Evolutionary conservation across 1,139 yeast genomes (phyloP).

Genomic region (Citeromyces siamensis): DNA sequence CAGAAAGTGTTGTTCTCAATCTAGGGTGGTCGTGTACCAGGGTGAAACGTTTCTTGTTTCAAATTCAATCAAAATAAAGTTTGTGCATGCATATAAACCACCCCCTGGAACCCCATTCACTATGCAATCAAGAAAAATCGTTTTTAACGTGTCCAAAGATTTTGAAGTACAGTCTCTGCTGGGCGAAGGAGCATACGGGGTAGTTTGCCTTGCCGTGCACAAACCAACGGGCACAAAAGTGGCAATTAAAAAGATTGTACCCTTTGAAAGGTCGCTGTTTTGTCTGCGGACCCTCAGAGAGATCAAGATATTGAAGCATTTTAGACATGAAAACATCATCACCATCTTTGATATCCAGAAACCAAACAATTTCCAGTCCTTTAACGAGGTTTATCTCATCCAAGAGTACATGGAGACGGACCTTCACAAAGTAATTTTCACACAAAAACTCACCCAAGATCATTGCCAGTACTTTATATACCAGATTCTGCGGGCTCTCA

Average conservation of each 20-base stretch:
- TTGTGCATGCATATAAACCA: not conserved
- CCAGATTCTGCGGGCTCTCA: slow-evolving; percentile 82
- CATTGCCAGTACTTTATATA: slow-evolving; percentile 90
- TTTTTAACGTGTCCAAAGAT: slow-evolving; percentile 22
- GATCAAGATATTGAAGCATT: slow-evolving; percentile 75
- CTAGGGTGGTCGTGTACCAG: not conserved
- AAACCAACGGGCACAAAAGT: slow-evolving; percentile 73
- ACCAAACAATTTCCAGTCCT: slow-evolving; percentile 61
- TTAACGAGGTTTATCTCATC: slow-evolving; percentile 80
- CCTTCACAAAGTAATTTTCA: slow-evolving; percentile 77
- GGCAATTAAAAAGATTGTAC: slow-evolving; percentile 91
- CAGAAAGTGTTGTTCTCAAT: too few relatives aligned
- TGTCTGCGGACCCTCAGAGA: slow-evolving; percentile 88
- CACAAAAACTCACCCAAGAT: slow-evolving; percentile 79
- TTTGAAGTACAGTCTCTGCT: slow-evolving; percentile 30
- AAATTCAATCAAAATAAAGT: not conserved
- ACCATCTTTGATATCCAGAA: slow-evolving; percentile 80
- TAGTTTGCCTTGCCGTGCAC: slow-evolving; percentile 85
- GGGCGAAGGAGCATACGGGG: slow-evolving; percentile 97
- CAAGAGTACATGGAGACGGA: slow-evolving; percentile 98
- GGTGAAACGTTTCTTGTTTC: not conserved
- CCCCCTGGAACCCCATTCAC: too few relatives aligned
- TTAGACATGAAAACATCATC: slow-evolving; percentile 82
- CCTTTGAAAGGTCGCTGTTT: slow-evolving; percentile 82
- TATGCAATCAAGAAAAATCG: slow-evolving; percentile 9